Conservation (phyloP, 129 eudicot species). For the Lonicera japonica region DNA sequence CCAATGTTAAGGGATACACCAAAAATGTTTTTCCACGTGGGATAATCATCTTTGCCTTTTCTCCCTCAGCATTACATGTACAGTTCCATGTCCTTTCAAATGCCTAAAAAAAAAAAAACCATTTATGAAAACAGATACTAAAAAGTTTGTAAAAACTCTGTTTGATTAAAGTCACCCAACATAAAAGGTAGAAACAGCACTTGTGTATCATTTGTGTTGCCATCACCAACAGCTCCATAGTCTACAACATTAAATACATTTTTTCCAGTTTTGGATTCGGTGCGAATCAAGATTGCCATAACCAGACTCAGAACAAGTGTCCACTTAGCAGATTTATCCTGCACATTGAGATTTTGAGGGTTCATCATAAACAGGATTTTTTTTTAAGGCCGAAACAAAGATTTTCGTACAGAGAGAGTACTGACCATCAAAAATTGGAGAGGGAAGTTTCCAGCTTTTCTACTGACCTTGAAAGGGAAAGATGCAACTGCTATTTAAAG, state of each 20-base stretch:
- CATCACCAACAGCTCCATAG: constrained; percentile 37
- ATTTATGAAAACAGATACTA: not conserved
- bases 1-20: constrained; percentile 1
- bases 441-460: too few relatives aligned
- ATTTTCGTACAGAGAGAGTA: too few relatives aligned
- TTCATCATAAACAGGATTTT: too few relatives aligned
- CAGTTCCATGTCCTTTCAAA: not conserved
- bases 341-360: not conserved
- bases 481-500: too few relatives aligned
- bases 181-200: constrained; percentile 1
- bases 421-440: too few relatives aligned
- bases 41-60: not conserved
- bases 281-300: not conserved
- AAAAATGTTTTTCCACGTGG: not conserved
- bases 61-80: constrained; percentile 3
- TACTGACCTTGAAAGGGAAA: too few relatives aligned
- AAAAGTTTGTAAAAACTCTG: not conserved
- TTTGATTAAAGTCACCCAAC: too few relatives aligned
- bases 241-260: constrained; percentile 13
- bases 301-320: not conserved
- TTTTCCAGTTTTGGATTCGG: not conserved
- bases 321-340: not conserved
- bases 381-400: too few relatives aligned
- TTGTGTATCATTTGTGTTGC: constrained; percentile 16
- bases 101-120: not conserved